Percentiles rank a stretch among this genome's conserved stretches.
Conservation (phyloP, 208 protist genomes). For the Trypanosomatidae sp. region DNA sequence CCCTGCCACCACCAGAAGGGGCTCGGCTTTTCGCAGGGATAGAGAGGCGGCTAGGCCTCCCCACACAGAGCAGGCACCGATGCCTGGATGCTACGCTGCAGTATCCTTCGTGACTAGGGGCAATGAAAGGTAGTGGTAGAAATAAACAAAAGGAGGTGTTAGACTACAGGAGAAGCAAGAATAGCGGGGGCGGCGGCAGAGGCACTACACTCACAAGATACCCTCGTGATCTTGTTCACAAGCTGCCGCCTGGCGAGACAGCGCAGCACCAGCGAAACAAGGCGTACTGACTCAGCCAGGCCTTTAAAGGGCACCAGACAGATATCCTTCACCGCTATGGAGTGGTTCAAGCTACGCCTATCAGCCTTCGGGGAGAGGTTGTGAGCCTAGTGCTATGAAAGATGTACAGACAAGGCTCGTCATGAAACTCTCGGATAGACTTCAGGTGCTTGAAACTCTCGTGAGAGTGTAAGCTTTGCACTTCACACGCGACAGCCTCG, state of each 20-base stretch:
- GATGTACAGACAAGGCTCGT: slow-evolving; percentile 50
- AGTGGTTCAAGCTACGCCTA: slow-evolving; percentile 47
- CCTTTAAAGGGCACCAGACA: slow-evolving; percentile 51
- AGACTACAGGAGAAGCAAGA: neutral
- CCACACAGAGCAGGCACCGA: neutral
- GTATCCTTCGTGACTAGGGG: neutral
- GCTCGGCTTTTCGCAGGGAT: neutral
- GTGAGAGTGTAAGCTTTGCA: slow-evolving; percentile 80
- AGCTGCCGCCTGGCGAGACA: slow-evolving; percentile 54
- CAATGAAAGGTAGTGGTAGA: neutral
- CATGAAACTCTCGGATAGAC: slow-evolving; percentile 49
- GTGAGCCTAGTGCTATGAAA: slow-evolving; percentile 48
- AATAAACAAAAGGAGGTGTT: slow-evolving; percentile 3
- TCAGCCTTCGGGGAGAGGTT: slow-evolving; percentile 30
- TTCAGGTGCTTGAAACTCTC: slow-evolving; percentile 61
- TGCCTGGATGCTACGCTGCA: too few species aligned
- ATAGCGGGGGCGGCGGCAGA: neutral
- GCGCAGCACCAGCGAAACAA: slow-evolving; percentile 64
- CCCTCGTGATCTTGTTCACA: slow-evolving; percentile 33
- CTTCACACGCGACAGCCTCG: slow-evolving; percentile 62
- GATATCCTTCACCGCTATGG: slow-evolving; percentile 54
- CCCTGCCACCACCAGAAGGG: neutral
- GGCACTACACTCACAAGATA: neutral
- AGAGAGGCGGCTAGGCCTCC: neutral
- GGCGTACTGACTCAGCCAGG: slow-evolving; percentile 47